Evolutionary conservation across 495 filamentous ascomycete genomes (phyloP).

Genomic region (Talaromyces adpressus): DNA sequence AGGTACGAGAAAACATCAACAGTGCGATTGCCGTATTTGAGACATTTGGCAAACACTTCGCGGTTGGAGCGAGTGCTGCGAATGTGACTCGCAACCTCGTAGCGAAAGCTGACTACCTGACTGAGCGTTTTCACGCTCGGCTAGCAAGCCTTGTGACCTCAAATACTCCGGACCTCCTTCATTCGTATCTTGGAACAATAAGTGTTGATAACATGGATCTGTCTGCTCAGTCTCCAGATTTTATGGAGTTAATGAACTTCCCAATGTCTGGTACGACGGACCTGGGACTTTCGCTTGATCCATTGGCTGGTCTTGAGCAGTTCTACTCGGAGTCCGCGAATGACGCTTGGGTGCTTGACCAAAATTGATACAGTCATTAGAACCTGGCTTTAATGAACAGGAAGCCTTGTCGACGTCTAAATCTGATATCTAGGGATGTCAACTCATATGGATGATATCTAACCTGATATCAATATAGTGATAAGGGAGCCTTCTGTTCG

Average conservation of each 20-base stretch:
- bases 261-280: neutral
- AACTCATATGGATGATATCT: too few species aligned
- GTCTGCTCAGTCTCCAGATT: neutral
- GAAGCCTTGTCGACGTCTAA: too few species aligned
- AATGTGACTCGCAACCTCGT: slow-evolving; percentile 24
- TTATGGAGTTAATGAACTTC: neutral
- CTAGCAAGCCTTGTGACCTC: neutral
- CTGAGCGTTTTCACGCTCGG: neutral
- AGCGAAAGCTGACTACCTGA: slow-evolving; percentile 21
- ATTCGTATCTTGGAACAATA: neutral
- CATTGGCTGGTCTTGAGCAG: neutral
- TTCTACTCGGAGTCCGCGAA: neutral
- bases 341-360: neutral
- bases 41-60: slow-evolving; percentile 35
- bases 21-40: slow-evolving; percentile 34
- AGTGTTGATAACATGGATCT: neutral
- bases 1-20: slow-evolving; percentile 27
- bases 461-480: too few species aligned
- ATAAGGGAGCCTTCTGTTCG: too few species aligned
- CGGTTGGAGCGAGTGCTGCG: slow-evolving; percentile 35
- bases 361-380: neutral
- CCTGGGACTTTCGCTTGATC: neutral
- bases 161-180: neutral
- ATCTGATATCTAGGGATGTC: too few species aligned
- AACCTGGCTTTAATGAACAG: too few species aligned